Evolutionary conservation across 2,329 filamentous ascomycete genomes (phyloP).

Genomic region (Zymoseptoria pseudotritici): DNA sequence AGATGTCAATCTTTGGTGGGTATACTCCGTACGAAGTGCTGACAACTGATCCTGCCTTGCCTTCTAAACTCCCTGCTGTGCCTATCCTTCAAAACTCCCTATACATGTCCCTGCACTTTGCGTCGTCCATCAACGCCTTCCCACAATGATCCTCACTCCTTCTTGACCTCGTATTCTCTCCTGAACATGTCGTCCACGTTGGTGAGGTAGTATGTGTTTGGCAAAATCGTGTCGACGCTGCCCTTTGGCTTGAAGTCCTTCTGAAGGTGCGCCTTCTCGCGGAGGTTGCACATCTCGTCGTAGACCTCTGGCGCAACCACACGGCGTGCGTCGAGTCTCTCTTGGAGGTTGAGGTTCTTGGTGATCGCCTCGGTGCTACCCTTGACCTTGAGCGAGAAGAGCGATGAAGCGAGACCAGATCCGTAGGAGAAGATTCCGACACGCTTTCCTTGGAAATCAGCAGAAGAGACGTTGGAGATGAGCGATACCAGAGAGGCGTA

Average conservation of each 20-base stretch:
- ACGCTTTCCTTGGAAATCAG: slow-evolving; percentile 43
- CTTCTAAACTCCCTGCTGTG: background rate
- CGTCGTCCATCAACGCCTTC: slow-evolving; percentile 2
- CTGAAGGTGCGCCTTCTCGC: slow-evolving; percentile 45
- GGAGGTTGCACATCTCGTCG: slow-evolving; percentile 48
- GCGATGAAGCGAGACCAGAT: slow-evolving; percentile 43
- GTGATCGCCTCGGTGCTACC: slow-evolving; percentile 41
- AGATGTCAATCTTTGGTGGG: background rate
- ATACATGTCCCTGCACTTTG: background rate
- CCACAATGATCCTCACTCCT: slow-evolving; percentile 26
- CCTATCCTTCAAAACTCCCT: background rate
- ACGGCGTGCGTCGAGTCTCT: slow-evolving; percentile 38
- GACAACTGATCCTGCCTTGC: background rate
- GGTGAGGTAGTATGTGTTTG: slow-evolving; percentile 46
- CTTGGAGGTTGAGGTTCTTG: slow-evolving; percentile 42
- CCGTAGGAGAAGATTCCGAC: slow-evolving; percentile 48
- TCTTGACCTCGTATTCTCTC: slow-evolving; percentile 43
- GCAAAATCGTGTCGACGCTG: slow-evolving; percentile 36
- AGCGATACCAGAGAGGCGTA: slow-evolving; percentile 45
- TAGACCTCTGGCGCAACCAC: slow-evolving; percentile 43
- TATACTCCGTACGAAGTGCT: background rate
- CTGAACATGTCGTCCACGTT: slow-evolving; percentile 46
- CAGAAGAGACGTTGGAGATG: slow-evolving; percentile 39
- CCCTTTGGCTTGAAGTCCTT: slow-evolving; percentile 43
- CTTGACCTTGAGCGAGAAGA: slow-evolving; percentile 44